Conservation (phyloP, 345 rosid genomes). For the Euclidium syriacum region DNA sequence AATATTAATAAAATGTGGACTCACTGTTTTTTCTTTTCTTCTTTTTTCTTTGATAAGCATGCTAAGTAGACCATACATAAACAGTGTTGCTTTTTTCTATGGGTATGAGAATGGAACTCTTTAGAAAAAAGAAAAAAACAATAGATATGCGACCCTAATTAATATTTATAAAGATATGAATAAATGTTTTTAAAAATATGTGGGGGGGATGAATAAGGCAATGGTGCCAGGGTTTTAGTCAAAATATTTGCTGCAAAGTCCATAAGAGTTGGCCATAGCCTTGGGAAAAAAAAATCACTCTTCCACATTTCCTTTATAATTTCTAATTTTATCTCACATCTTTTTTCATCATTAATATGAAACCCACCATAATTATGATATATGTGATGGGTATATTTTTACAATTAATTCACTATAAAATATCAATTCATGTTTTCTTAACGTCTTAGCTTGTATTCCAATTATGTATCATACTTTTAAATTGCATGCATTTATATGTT, state of each 20-base stretch:
- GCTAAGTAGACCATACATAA: slow-evolving; percentile 31
- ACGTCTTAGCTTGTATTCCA: not conserved
- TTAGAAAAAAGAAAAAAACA: slow-evolving; percentile 7
- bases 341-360: slow-evolving; percentile 9
- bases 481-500: not conserved
- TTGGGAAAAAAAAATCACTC: slow-evolving; percentile 5
- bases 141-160: slow-evolving; percentile 1
- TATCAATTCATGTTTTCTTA: not conserved
- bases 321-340: slow-evolving; percentile 5
- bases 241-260: slow-evolving; percentile 17
- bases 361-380: slow-evolving; percentile 13
- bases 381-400: not conserved
- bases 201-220: slow-evolving; percentile 9
- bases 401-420: not conserved
- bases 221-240: slow-evolving; percentile 5
- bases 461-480: not conserved
- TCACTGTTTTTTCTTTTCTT: slow-evolving; percentile 2
- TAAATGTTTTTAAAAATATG: not conserved
- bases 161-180: not conserved
- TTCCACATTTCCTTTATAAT: slow-evolving; percentile 17
- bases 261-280: slow-evolving; percentile 25
- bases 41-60: slow-evolving; percentile 22
- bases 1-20: slow-evolving; percentile 15
- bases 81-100: slow-evolving; percentile 18
- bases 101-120: slow-evolving; percentile 21